Evolutionary conservation across 2,329 filamentous ascomycete genomes (phyloP).

Genomic region (Diaporthe sp.): DNA sequence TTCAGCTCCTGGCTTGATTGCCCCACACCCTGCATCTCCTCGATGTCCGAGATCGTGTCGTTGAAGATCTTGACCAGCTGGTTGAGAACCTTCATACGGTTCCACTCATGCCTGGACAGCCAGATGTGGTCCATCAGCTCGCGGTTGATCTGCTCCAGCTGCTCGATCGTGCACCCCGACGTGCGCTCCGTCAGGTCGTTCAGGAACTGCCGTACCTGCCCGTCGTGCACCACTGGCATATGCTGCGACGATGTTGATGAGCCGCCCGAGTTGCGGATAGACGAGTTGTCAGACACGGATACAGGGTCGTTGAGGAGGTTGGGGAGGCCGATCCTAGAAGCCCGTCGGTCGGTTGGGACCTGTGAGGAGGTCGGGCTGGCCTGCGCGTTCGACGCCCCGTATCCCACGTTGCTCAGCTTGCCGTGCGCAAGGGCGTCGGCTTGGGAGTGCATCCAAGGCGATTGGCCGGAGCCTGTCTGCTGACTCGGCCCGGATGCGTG

Average conservation of each 20-base stretch:
- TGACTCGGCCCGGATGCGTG: constrained; percentile 50
- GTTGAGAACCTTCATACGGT: constrained; percentile 75
- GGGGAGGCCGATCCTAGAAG: constrained; percentile 48
- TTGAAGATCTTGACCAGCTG: constrained; percentile 78
- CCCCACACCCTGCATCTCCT: constrained; percentile 58
- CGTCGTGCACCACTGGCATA: constrained; percentile 57
- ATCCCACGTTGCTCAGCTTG: constrained; percentile 36
- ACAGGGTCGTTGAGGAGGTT: constrained; percentile 56
- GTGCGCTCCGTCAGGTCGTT: constrained; percentile 73
- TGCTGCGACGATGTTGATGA: constrained; percentile 54
- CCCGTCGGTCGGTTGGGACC: constrained; percentile 41
- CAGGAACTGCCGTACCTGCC: constrained; percentile 68
- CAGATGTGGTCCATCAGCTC: constrained; percentile 92
- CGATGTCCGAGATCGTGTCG: constrained; percentile 76
- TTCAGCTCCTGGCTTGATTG: constrained; percentile 53
- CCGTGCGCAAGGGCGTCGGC: constrained; percentile 59
- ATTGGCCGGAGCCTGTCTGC: constrained; percentile 58
- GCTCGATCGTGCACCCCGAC: constrained; percentile 86
- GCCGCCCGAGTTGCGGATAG: constrained; percentile 42
- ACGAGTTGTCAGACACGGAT: constrained; percentile 40
- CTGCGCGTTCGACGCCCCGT: constrained; percentile 30
- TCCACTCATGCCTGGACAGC: constrained; percentile 82
- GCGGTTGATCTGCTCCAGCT: constrained; percentile 93
- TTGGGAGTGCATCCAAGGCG: constrained; percentile 69
- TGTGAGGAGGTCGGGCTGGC: constrained; percentile 53